phyloP scores from a whole-genome alignment of 345 rosid species.

The Odontarrhena argentea region DNA sequence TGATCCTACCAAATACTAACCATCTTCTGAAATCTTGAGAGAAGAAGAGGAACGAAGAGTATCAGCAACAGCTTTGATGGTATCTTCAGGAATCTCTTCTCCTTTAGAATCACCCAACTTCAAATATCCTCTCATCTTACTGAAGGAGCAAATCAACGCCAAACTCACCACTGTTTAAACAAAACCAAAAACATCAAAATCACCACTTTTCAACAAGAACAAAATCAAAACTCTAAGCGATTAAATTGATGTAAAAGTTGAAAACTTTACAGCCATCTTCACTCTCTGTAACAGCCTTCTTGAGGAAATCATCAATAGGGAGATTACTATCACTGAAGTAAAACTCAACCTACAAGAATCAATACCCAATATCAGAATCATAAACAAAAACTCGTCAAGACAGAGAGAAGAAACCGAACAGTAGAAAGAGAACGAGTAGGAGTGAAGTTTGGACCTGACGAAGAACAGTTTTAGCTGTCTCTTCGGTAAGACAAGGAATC shows the following conservation, averaged over 20 bases:
- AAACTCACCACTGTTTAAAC: constrained; percentile 67
- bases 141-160: constrained; percentile 88
- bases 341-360: constrained; percentile 70
- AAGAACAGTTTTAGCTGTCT: constrained; percentile 64
- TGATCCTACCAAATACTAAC: constrained; percentile 42
- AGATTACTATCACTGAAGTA: constrained; percentile 96
- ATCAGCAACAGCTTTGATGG: constrained; percentile 75
- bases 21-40: constrained; percentile 88
- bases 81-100: constrained; percentile 74
- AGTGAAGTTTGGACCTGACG: constrained; percentile 58
- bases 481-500: constrained; percentile 61
- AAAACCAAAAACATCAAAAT: constrained; percentile 42
- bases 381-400: neutral
- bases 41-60: constrained; percentile 69
- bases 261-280: constrained; percentile 73
- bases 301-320: constrained; percentile 77
- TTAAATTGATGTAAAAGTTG: neutral
- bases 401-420: neutral
- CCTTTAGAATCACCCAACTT: constrained; percentile 63
- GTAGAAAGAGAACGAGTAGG: constrained; percentile 6
- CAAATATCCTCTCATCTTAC: constrained; percentile 86
- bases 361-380: constrained; percentile 7
- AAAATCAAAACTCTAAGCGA: neutral
- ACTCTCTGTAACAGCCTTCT: constrained; percentile 58
- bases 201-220: neutral